Percentiles rank a stretch among this genome's conserved stretches.
Evolutionary conservation across 2,329 filamentous ascomycete species (phyloP).

Genomic region (Pseudogymnoascus sp.): DNA sequence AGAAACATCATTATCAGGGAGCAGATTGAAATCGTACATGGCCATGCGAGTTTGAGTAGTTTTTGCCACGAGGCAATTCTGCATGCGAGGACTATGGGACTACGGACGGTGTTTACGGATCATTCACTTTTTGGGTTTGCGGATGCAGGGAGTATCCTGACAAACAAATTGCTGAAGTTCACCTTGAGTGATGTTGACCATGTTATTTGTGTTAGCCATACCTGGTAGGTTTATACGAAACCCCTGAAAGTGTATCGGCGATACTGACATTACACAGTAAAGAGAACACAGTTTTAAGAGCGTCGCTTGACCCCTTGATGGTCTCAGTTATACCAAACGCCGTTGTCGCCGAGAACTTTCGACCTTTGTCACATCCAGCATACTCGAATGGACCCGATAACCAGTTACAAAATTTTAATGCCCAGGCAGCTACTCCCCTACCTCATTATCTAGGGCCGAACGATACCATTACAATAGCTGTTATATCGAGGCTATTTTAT

Average conservation of each 20-base stretch:
- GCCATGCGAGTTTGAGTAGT: constrained; percentile 89
- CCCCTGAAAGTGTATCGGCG: not conserved
- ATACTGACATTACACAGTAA: constrained; percentile 54
- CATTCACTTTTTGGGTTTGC: constrained; percentile 97
- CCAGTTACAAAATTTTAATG: constrained; percentile 30
- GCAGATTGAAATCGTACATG: constrained; percentile 93
- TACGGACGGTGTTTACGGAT: constrained; percentile 94
- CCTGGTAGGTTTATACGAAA: constrained; percentile 57
- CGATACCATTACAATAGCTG: constrained; percentile 90
- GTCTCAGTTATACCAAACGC: constrained; percentile 98
- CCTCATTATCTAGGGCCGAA: constrained; percentile 68
- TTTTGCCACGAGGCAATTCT: constrained; percentile 92
- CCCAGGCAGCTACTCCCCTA: constrained; percentile 41
- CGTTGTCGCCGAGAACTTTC: constrained; percentile 93
- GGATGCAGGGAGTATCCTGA: constrained; percentile 89
- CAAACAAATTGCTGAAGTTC: constrained; percentile 96
- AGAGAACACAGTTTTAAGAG: constrained; percentile 92
- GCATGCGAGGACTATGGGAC: constrained; percentile 90
- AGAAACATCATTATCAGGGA: constrained; percentile 93
- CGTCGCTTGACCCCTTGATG: constrained; percentile 91
- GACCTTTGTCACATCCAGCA: constrained; percentile 54
- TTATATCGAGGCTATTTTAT: constrained; percentile 95
- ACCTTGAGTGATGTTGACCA: constrained; percentile 94
- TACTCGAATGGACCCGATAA: constrained; percentile 26
- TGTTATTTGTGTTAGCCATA: constrained; percentile 97